Percentiles rank a stretch among this genome's conserved stretches.
These are phyloP conservation scores for Calonectria hawksworthii DNA, from an alignment of 2,329 filamentous ascomycete species.

Conservation along the genomic window DNA sequence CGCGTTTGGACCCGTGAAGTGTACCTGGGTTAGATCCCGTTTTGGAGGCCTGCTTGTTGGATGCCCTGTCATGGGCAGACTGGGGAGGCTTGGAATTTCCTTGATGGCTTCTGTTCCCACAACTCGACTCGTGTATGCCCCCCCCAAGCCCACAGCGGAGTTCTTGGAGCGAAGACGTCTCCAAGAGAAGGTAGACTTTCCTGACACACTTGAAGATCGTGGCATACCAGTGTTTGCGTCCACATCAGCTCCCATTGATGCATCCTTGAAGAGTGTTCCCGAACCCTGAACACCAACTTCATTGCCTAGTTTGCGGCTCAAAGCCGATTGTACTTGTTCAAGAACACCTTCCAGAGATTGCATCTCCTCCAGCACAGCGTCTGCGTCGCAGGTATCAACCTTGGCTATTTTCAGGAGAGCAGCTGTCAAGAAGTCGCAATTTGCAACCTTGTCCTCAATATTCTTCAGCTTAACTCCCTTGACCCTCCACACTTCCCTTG, in stretches of 20 bases:
- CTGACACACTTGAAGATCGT: slow-evolving; percentile 73
- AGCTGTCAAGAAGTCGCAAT: slow-evolving; percentile 91
- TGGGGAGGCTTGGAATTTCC: slow-evolving; percentile 71
- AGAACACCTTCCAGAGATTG: slow-evolving; percentile 87
- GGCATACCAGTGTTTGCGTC: slow-evolving; percentile 58
- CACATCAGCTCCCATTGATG: slow-evolving; percentile 63
- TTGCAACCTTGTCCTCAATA: slow-evolving; percentile 92
- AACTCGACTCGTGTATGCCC: slow-evolving; percentile 58
- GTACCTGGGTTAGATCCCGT: slow-evolving; percentile 76
- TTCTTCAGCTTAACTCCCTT: slow-evolving; percentile 94
- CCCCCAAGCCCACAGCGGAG: slow-evolving; percentile 74
- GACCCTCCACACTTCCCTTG: slow-evolving; percentile 92
- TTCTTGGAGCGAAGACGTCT: slow-evolving; percentile 91
- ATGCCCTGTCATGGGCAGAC: slow-evolving; percentile 80
- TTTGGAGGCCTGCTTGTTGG: slow-evolving; percentile 78
- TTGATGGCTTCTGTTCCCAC: slow-evolving; percentile 43
- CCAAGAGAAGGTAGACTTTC: slow-evolving; percentile 87
- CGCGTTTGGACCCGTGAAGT: slow-evolving; percentile 86
- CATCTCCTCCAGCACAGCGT: slow-evolving; percentile 94
- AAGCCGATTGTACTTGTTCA: slow-evolving; percentile 83
- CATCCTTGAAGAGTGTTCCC: slow-evolving; percentile 81
- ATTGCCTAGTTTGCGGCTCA: slow-evolving; percentile 89
- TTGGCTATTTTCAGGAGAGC: slow-evolving; percentile 85
- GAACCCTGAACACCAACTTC: slow-evolving; percentile 89
- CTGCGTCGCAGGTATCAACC: slow-evolving; percentile 91